Evolutionary conservation across 129 eudicot genomes (phyloP), one percentile per base, ranked within the genome.

Genomic region (Rutidosis leptorrhynchoides): DNA sequence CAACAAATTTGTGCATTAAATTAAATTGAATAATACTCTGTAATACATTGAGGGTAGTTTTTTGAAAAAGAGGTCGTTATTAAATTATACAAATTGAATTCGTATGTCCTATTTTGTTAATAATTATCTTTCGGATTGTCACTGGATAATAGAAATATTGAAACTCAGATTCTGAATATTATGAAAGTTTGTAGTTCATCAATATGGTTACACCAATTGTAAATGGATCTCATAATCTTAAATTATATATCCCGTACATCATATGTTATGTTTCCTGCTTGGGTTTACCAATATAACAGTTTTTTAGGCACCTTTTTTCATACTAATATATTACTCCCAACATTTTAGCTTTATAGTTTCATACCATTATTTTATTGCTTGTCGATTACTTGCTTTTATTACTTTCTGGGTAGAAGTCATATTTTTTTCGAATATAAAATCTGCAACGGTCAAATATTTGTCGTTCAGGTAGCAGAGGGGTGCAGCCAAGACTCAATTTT

Each of bases 281-380:
- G 37, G 51, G 49, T 30, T 51, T 45, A 70, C 68, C 46, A 45
- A 58, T 45, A 48, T 29, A 28, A 60, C 68, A 60, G 16, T 52
- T 61, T 71, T 60, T 42, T 8, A 70, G 20, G 75, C 67, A 70
- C 10, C 48, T 71, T 48, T 25, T 71, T 48, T 25, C 22, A 30
- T 17, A 2, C 30, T 61, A 43, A 70, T 45, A 28, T 28, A 71
- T 27, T 45, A 32, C 9, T 9, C 42, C 32, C 24, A 17, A 45
- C 29, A 58, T 58, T 58, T 37, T 20, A 24, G 4, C 28, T 21
- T 58, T 21, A 43, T 19, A 26, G 19, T 20, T 20, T 53, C 45
- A 30, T 53, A 53, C 21, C 25, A 28, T 17, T 17, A 0, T 14
- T 30, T 22, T 30, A 23, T 27, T 29, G 29, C 30, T 11, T 30